Base-by-base conservation (phyloP, 148 eudicot species). In the Beta vulgaris region DNA sequence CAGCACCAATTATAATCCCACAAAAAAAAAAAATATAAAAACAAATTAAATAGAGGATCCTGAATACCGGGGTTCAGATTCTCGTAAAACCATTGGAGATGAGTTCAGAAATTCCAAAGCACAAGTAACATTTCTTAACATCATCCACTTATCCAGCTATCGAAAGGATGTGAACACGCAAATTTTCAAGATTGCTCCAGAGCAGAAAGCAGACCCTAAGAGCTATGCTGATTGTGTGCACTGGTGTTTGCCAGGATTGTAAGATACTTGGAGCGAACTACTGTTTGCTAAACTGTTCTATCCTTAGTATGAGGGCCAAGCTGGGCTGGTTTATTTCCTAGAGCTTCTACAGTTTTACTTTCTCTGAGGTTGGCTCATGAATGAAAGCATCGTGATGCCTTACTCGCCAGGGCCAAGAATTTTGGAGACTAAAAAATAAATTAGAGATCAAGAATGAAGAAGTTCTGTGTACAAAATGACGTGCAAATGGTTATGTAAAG, bases 261-360 rank as follows among this genome's bases (percentile, higher is more conserved):
- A 92, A 73, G 99, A 95, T 75, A 92, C 94, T 1, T 95, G 99
- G 99, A 95, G 92, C 44, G 99, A 95, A 75, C 90, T 95, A 67
- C 78, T 95, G 3, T 92, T 78, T 51, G 88, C 97, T 11, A 90
- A 95, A 83, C 93, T 95, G 37, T 95, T 95, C 74, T 92, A 92
- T 71, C 97, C 96, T 11, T 91, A 77, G 68, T 37, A 78, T 29
- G 15, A 0, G 6, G n/a, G n/a, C n/a, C n/a, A n/a, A n/a, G n/a
- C n/a, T n/a, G 7, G 26, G 21, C 10, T 1, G 43, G 44, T 34
- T 31, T 36, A 25, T 28, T 21, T 35, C n/a, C 4, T 28, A 60
- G 54, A 14, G 58, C 58, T 43, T 35, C 40, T 14, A 49, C 23
- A n/a, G 16, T 59, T 26, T 57, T 58, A 49, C 36, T 36, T 43